A percentile compares a stretch with the other conserved stretches of the same genome.
Conservation (phyloP, 768 basidiomycete species). For the Glaciozyma antarctica region DNA sequence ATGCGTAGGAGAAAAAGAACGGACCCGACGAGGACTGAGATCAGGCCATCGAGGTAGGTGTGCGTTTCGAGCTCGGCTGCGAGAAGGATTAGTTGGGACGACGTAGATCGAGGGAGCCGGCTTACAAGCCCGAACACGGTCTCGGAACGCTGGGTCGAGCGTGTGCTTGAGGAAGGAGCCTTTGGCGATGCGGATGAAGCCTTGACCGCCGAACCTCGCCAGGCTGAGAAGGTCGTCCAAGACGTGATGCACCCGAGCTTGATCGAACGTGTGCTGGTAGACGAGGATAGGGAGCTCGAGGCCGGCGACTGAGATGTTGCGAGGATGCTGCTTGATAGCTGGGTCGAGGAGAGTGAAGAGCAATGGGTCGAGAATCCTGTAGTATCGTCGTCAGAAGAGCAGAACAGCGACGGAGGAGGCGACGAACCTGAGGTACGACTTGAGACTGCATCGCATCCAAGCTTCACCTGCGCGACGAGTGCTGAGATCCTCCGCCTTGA, state of each 20-base stretch:
- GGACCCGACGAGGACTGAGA: slow-evolving; percentile 65
- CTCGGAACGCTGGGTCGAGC: slow-evolving; percentile 53
- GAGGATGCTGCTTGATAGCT: slow-evolving; percentile 49
- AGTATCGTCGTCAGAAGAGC: background rate
- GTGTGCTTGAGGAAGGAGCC: slow-evolving; percentile 57
- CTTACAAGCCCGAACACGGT: slow-evolving; percentile 56
- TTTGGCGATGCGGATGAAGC: slow-evolving; percentile 66
- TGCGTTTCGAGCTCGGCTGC: slow-evolving; percentile 22
- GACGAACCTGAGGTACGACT: slow-evolving; percentile 74
- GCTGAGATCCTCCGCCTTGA: slow-evolving; percentile 64
- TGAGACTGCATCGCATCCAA: slow-evolving; percentile 92
- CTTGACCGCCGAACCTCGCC: slow-evolving; percentile 79
- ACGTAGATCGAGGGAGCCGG: background rate
- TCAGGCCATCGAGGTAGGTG: slow-evolving; percentile 62
- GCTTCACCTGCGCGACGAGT: slow-evolving; percentile 76
- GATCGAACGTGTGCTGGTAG: slow-evolving; percentile 70
- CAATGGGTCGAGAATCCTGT: slow-evolving; percentile 81
- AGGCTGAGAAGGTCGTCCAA: slow-evolving; percentile 68
- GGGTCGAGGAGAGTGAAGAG: slow-evolving; percentile 68
- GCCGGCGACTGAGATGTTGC: slow-evolving; percentile 50
- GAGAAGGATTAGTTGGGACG: background rate
- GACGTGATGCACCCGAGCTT: slow-evolving; percentile 60
- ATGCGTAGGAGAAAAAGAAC: background rate
- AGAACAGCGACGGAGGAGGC: background rate
- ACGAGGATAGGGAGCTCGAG: slow-evolving; percentile 57